Conservation (phyloP, 106 monocot species). For the Narthecium ossifragum region DNA sequence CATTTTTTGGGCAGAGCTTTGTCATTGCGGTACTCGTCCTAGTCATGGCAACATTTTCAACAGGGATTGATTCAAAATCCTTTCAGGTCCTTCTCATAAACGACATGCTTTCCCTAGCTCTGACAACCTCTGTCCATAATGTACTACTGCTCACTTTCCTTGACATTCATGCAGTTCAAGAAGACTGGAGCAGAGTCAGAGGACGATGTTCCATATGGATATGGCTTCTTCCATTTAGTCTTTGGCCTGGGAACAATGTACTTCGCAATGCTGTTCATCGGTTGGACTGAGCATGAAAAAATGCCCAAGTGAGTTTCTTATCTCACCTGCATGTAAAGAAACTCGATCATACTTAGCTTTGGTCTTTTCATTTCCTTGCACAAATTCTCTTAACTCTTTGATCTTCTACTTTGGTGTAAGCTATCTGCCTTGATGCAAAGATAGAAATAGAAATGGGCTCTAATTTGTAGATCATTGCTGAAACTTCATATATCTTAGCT, state of each 20-base stretch:
- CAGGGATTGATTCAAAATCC: constrained; percentile 70
- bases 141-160: too few relatives aligned
- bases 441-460: too few relatives aligned
- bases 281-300: constrained; percentile 68
- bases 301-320: constrained; percentile 52
- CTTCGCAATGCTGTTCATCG: constrained; percentile 86
- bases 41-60: constrained; percentile 84
- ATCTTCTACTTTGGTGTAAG: too few relatives aligned
- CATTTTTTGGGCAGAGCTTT: constrained; percentile 58
- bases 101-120: not conserved
- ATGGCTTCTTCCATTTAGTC: constrained; percentile 94
- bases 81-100: constrained; percentile 42
- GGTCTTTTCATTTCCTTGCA: too few relatives aligned
- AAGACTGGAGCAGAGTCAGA: constrained; percentile 37
- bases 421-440: too few relatives aligned
- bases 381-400: too few relatives aligned
- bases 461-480: too few relatives aligned
- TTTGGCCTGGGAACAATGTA: constrained; percentile 88
- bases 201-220: constrained; percentile 82
- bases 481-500: too few relatives aligned
- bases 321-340: not conserved
- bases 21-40: constrained; percentile 71
- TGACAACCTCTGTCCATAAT: not conserved
- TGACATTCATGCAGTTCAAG: constrained; percentile 43
- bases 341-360: not conserved